Evolutionary conservation across 495 filamentous ascomycete species (phyloP).

Genomic region (Trichoderma gamsii): DNA sequence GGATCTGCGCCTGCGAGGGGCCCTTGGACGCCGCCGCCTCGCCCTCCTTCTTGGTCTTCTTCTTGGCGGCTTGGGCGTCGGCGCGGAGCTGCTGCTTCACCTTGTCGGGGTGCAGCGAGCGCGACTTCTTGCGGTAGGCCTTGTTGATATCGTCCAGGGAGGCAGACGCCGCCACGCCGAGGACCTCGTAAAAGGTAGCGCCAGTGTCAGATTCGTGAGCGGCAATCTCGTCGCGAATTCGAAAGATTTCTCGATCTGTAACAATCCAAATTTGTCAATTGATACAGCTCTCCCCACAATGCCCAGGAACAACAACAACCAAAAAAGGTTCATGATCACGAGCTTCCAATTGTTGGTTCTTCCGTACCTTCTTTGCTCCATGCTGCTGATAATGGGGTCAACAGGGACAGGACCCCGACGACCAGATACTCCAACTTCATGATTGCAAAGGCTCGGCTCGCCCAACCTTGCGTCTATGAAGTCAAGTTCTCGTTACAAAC

Average conservation of each 20-base stretch:
- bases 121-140: conserved; percentile 82
- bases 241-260: conserved; percentile 94
- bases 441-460: conserved; percentile 25
- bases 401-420: conserved; percentile 50
- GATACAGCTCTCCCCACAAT: not conserved
- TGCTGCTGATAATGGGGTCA: conserved; percentile 59
- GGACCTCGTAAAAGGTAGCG: conserved; percentile 91
- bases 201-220: conserved; percentile 62
- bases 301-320: not conserved
- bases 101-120: conserved; percentile 87
- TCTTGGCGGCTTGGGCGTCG: conserved; percentile 52
- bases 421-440: conserved; percentile 50
- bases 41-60: conserved; percentile 54
- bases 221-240: conserved; percentile 77
- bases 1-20: conserved; percentile 66
- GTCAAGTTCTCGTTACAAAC: not conserved
- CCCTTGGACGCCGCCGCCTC: conserved; percentile 42
- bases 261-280: not conserved
- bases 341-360: not conserved
- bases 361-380: conserved; percentile 81
- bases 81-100: conserved; percentile 75
- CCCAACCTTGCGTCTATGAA: not conserved
- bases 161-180: conserved; percentile 65
- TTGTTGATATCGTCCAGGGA: conserved; percentile 86
- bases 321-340: not conserved